Evolutionary conservation across 2,329 filamentous ascomycete species (phyloP), one percentile per base, ranked within the genome.

Genomic region (Epichloe typhina): DNA sequence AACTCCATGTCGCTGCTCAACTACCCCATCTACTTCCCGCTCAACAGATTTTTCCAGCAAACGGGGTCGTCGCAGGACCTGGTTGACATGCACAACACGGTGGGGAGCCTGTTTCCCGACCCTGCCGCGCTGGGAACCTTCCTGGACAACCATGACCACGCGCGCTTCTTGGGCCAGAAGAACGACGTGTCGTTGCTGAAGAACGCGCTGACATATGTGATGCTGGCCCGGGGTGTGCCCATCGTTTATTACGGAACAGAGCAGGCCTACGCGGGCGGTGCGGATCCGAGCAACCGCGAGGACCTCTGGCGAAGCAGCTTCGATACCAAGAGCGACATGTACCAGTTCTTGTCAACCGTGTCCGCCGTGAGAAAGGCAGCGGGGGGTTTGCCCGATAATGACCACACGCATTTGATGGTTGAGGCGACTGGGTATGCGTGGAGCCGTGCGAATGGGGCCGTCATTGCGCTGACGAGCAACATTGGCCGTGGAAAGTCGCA

Each of bases 211-310:
- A 71, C 78, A 0, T 83, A 78, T 58, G 76, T 75, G n/a, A 72
- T 84, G 33, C 72, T 84, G 17, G 68, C 69, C 2, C 71, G 82
- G 50, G 81, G 81, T 19, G 77, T 84, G 39, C 80, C 80, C 1
- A 78, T 83, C 50, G 70, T 84, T 36, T 85, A 84, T 63, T 74
- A 82, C 56, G 82, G 81, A 31, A 77, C 81, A 54, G 82, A 84
- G 63, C 81, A 84, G 58, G 77, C 75, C 53, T 80, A 73, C 60
- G 61, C 67, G 2, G 70, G 69, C n/a, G 68, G 62, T 38, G 65
- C 64, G 44, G 76, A 76, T 8, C 65, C 71, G 0, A 71, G 69
- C 47, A 74, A 75, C 57, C 75, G 78, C n/a, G 77, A 82, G 59
- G 75, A 78, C 7, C 67, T 77, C 41, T 83, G 79, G 80, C 62